A percentile compares a stretch with the other conserved stretches of the same genome.
Evolutionary conservation across 2,329 filamentous ascomycete species (phyloP).

Genomic region (Nigrograna mackinnonii): DNA sequence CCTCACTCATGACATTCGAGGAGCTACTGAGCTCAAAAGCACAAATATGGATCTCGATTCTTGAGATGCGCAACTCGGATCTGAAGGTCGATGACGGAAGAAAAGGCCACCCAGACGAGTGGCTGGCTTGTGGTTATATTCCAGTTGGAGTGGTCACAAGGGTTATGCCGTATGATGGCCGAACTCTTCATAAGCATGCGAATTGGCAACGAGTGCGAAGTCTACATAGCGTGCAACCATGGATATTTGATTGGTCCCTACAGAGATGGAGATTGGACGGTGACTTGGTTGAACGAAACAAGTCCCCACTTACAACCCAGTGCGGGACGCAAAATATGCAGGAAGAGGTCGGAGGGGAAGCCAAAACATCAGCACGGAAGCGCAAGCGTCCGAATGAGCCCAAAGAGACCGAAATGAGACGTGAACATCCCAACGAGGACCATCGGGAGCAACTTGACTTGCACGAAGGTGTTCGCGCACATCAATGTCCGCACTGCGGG

Average conservation of each 20-base stretch:
- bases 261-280: not conserved
- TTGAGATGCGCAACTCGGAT: constrained; percentile 11
- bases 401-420: not conserved
- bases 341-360: not conserved
- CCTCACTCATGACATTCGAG: not conserved
- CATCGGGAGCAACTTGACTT: no score
- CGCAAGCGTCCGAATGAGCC: not conserved
- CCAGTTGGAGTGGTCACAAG: constrained; percentile 3
- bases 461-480: no score
- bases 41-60: constrained; percentile 13
- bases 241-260: not conserved
- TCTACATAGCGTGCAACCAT: not conserved
- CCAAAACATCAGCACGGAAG: not conserved
- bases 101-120: constrained; percentile 18
- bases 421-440: not conserved
- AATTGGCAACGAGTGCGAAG: no score
- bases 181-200: constrained; percentile 5
- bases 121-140: constrained; percentile 14
- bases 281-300: no score
- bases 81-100: not conserved
- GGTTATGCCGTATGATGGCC: constrained; percentile 19
- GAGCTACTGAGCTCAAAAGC: constrained; percentile 4
- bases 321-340: not conserved
- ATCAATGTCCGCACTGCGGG: no score
- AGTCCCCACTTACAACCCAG: no score